Base-by-base conservation (phyloP, 179 eudicot species). In the Sideroxylon spinosum region DNA sequence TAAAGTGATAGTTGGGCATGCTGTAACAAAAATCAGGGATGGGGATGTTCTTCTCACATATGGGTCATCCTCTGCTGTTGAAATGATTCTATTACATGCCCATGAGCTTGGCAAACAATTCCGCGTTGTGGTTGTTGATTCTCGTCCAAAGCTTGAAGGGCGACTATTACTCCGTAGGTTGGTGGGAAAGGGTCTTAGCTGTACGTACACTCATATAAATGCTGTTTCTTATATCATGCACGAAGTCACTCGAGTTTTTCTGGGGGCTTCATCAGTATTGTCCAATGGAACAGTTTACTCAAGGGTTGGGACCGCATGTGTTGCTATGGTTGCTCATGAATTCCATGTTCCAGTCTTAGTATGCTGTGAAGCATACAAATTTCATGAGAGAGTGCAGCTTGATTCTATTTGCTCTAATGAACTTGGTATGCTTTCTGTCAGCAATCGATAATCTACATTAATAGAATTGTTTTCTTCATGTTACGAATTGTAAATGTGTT, bases 251-350 rank as follows among this genome's bases (percentile, higher is more conserved):
- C 80, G 95, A 74, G 99, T 96, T 74, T 85, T 96, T 77, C 78
- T 96, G 84, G 99, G 99, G 77, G 99, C 99, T 74, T 91, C 99
- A 65, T 89, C 99, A 29, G 84, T 95, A 68, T 83, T 94, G 84
- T 88, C 97, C 16, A 96, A 96, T 84, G 99, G 99, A 76, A 95
- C 96, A 37, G 96, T 93, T 78, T 96, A 96, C 86, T 96, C 99
- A 22, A 86, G 98, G 85, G 97, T 96, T 62, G 99, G 98, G 65
- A 96, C 99, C 53, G 99, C 99, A 10, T 88, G 88, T 83, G 96
- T 96, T 73, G 99, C 99, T 71, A 96, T 96, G 99, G 99, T 96
- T 78, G 99, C 99, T 79, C 93, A 94, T 85, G 94, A 93, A 70
- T 96, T 92, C 80, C 92, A 79, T 74, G 89, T 95, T 81, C 99